Evolutionary conservation across 2,329 filamentous ascomycete species (phyloP), one percentile per base, ranked within the genome.

Genomic region (Fusarium pseudoanthophilum): DNA sequence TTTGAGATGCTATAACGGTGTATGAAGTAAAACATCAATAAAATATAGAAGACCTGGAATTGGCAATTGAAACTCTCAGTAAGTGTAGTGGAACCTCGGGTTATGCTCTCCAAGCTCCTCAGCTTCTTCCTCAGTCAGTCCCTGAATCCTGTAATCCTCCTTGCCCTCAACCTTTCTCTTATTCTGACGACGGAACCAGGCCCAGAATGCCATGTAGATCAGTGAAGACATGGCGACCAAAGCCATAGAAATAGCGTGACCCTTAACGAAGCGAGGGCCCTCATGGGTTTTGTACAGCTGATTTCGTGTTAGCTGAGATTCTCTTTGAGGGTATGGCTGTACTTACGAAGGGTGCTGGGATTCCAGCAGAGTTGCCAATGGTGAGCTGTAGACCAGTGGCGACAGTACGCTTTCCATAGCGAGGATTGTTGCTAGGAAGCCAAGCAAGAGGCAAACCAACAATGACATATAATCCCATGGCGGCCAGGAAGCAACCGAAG

Each of bases 401-500:
- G 5, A 88, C 88, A 0, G 90, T 89, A 20, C 91, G 83, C 78
- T 92, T 92, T 7, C 89, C 90, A 63, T 92, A 92, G 2, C 90
- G 83, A 2, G 91, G 90, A 16, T 87, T 85, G 59, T 92, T 92
- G 9, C 85, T 87, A 0, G 89, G 84, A 36, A 88, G 71, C 82
- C 82, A 83, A 13, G 81, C 79, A 5, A 83, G 75, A 11, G 82
- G 82, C 16, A 83, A 71, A 0, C 82, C 80, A 3, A 83, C 80
- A 39, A 82, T 78, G 1, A 82, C 77, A 73, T 92, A 92, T 1
- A 92, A 72, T 0, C 91, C 91, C 79, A 89, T 83, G 0, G 90
- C 90, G 1, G 91, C 87, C 18, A 92, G 81, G 77, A 92, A 88
- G 64, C 90, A 91, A 3, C 89, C 79, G 30, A 90, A 89, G 69